Conservation (phyloP, 345 rosid species). For the Eucalyptus paniculata region DNA sequence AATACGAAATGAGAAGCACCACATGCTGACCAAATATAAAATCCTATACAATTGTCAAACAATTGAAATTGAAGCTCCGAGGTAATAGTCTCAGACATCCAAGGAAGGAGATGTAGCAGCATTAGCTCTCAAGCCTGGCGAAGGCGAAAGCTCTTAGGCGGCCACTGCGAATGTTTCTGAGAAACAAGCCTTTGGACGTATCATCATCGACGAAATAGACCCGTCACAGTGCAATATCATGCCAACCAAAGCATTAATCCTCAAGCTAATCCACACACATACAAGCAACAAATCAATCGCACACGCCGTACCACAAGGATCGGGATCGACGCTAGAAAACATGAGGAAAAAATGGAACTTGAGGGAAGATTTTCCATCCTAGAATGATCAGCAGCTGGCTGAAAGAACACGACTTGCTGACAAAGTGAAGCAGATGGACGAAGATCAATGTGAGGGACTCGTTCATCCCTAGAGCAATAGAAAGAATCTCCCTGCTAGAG, state of each 20-base stretch:
- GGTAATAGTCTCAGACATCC: background rate
- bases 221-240: background rate
- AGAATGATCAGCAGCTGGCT: background rate
- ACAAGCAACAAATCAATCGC: background rate
- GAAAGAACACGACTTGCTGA: background rate
- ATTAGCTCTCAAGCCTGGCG: conserved; percentile 48
- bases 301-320: background rate
- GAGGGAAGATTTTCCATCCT: background rate
- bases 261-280: background rate
- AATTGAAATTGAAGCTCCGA: background rate
- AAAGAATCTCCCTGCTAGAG: background rate
- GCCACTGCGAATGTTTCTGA: conserved; percentile 55
- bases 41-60: background rate
- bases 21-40: background rate
- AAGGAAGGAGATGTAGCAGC: conserved; percentile 4
- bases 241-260: background rate
- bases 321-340: background rate
- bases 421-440: background rate
- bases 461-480: background rate
- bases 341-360: background rate
- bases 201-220: background rate
- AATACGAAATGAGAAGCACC: background rate
- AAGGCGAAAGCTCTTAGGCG: conserved; percentile 76
- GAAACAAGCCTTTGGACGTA: background rate
- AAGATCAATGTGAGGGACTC: background rate